A percentile compares a stretch with the other conserved stretches of the same genome.
Conservation (phyloP, 371 early-diverging fungal genomes). For the Apophysomyces trapeziformis region DNA sequence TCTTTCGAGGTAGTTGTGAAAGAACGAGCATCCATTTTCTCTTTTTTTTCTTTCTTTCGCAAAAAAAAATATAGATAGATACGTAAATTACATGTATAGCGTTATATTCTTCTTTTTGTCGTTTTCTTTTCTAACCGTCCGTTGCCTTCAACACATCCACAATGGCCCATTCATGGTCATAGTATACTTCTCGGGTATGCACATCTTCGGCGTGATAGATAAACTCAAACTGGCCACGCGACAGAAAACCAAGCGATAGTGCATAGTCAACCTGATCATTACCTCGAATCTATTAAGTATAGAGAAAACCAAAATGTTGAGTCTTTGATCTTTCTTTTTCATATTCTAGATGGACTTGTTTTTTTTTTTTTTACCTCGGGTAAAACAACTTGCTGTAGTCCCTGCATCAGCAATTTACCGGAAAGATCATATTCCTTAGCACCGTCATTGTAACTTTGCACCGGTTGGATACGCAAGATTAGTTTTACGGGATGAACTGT, state of each 20-base stretch:
- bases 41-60: no score
- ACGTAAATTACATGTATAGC: neutral
- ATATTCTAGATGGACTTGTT: neutral
- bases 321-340: no score
- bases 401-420: slow-evolving; percentile 63
- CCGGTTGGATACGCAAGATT: slow-evolving; percentile 69
- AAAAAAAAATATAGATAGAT: no score
- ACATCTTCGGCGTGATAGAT: slow-evolving; percentile 73
- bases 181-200: slow-evolving; percentile 57
- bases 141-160: slow-evolving; percentile 21
- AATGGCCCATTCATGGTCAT: slow-evolving; percentile 60
- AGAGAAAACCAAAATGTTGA: no score
- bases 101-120: no score
- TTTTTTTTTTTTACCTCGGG: slow-evolving; percentile 51
- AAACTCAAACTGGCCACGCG: slow-evolving; percentile 65
- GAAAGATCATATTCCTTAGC: slow-evolving; percentile 69
- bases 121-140: neutral
- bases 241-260: slow-evolving; percentile 64
- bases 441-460: slow-evolving; percentile 66
- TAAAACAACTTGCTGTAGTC: slow-evolving; percentile 60
- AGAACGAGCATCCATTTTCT: no score
- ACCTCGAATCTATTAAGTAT: slow-evolving; percentile 29
- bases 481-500: slow-evolving; percentile 57
- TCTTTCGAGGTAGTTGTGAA: no score
- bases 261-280: slow-evolving; percentile 34